Conservation (phyloP, 768 basidiomycete species). For the Rhizopogon vesiculosus region DNA sequence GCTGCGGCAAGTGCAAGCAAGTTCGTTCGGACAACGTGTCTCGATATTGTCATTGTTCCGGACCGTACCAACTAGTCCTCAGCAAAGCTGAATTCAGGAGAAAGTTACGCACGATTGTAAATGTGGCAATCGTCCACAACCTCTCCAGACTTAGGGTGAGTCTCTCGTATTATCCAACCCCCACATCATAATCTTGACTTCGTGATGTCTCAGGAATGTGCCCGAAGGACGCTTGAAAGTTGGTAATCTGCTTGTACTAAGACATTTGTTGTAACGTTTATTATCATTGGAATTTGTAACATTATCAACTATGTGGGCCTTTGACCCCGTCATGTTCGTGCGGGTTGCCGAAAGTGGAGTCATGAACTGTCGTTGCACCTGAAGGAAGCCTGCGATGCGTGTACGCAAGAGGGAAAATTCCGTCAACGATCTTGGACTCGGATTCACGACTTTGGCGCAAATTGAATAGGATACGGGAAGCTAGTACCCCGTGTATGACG, state of each 20-base stretch:
- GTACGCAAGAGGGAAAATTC: background rate
- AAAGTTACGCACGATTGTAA: constrained; percentile 76
- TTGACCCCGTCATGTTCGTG: background rate
- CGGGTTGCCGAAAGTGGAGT: background rate
- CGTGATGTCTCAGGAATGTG: constrained; percentile 30
- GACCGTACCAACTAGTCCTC: constrained; percentile 68
- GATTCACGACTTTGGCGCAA: background rate
- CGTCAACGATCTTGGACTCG: background rate
- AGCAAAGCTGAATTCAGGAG: constrained; percentile 69
- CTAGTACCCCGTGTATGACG: background rate
- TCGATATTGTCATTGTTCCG: constrained; percentile 84
- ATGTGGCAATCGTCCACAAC: constrained; percentile 73
- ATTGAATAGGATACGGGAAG: constrained; percentile 1
- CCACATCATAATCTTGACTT: background rate
- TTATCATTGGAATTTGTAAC: background rate
- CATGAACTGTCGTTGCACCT: background rate
- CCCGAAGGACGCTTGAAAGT: constrained; percentile 31
- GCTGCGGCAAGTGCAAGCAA: constrained; percentile 86
- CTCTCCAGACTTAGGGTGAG: constrained; percentile 62
- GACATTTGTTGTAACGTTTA: background rate
- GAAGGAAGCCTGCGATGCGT: background rate
- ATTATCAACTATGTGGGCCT: background rate
- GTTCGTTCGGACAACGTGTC: constrained; percentile 87
- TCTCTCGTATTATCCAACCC: constrained; percentile 2
- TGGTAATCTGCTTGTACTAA: constrained; percentile 22